Conservation (phyloP, 2,329 filamentous ascomycete genomes). For the Aspergillus phoenicis region DNA sequence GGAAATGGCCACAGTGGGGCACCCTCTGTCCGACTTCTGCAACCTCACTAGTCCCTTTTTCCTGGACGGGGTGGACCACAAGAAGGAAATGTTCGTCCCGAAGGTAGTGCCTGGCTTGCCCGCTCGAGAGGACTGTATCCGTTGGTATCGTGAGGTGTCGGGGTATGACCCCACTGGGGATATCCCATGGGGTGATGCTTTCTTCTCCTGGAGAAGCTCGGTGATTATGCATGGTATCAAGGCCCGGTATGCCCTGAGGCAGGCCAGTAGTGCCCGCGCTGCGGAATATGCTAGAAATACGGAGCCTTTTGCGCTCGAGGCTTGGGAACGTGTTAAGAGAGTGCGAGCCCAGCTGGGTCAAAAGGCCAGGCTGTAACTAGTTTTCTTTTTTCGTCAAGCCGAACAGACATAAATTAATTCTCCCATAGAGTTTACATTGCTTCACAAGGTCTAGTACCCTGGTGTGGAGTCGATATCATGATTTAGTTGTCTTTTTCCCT, state of each 20-base stretch:
- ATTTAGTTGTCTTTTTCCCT: neutral
- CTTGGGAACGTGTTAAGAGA: constrained; percentile 71
- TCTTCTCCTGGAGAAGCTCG: constrained; percentile 60
- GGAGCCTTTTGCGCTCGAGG: constrained; percentile 72
- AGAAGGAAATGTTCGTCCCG: constrained; percentile 59
- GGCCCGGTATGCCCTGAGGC: constrained; percentile 77
- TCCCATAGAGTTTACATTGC: no score
- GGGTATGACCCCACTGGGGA: constrained; percentile 68
- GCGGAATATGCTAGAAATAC: constrained; percentile 70
- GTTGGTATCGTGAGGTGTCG: constrained; percentile 68
- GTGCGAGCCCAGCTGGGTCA: constrained; percentile 42
- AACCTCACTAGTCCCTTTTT: constrained; percentile 64
- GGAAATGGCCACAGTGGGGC: constrained; percentile 98
- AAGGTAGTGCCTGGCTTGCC: constrained; percentile 69
- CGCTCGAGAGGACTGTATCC: constrained; percentile 58
- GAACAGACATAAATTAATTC: no score
- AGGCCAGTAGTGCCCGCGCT: constrained; percentile 87
- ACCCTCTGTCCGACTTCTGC: constrained; percentile 86
- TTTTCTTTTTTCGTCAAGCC: neutral
- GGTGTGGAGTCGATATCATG: neutral
- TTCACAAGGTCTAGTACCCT: neutral
- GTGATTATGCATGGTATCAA: constrained; percentile 87
- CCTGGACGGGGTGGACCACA: constrained; percentile 37
- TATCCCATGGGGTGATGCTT: constrained; percentile 66
- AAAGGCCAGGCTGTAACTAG: constrained; percentile 49